Evolutionary conservation across 345 rosid species (phyloP).

Genomic region (Eucalyptus sideroxylon): DNA sequence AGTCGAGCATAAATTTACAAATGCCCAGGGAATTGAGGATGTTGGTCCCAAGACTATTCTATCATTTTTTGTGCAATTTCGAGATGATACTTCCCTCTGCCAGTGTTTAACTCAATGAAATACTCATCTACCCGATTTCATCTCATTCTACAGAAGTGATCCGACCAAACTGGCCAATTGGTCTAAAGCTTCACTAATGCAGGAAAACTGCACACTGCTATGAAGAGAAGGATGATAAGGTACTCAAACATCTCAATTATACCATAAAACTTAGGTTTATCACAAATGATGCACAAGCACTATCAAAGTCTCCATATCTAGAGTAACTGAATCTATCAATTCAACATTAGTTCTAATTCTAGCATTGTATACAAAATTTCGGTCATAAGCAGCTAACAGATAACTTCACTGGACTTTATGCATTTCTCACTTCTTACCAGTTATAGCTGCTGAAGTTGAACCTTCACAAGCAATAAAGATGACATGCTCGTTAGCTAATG

Average conservation of each 20-base stretch:
- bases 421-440: constrained; percentile 26
- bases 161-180: neutral
- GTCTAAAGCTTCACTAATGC: neutral
- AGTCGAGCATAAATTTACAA: neutral
- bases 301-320: neutral
- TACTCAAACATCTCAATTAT: neutral
- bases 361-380: neutral
- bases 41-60: neutral
- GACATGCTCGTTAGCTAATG: constrained; percentile 48
- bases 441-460: constrained; percentile 81
- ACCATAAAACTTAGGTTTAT: neutral
- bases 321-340: neutral
- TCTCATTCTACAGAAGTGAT: neutral
- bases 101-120: neutral
- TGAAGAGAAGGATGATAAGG: neutral
- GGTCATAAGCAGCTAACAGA: neutral
- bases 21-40: neutral
- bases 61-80: neutral
- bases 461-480: constrained; percentile 70
- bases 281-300: neutral
- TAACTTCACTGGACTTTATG: neutral
- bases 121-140: neutral
- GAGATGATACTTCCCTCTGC: neutral
- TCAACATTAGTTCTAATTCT: neutral
- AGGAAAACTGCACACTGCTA: neutral